Evolutionary conservation across 106 monocot genomes (phyloP).

Genomic region (Dactylorhiza incarnata): DNA sequence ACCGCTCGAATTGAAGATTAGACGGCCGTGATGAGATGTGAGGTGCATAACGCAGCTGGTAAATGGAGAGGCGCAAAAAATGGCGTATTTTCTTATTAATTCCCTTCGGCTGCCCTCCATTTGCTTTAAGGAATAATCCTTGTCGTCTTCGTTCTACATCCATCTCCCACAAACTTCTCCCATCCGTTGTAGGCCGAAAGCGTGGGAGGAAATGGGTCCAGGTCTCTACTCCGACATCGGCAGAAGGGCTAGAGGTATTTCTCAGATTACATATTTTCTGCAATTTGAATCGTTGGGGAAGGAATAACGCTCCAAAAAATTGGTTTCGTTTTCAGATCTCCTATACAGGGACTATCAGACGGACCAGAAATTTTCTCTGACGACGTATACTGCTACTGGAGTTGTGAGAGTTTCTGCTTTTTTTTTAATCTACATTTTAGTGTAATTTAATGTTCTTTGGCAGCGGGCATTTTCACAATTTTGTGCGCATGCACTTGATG

Average conservation of each 20-base stretch:
- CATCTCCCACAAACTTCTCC: not conserved
- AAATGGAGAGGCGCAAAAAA: not conserved
- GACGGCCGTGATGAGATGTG: no score
- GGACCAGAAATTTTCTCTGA: slow-evolving; percentile 63
- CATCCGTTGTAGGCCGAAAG: not conserved
- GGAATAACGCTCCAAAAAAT: not conserved
- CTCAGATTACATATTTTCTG: not conserved
- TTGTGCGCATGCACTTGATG: not conserved
- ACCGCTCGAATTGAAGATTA: no score
- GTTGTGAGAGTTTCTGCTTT: slow-evolving; percentile 45
- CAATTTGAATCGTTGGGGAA: not conserved
- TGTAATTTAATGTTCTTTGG: not conserved
- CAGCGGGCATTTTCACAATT: not conserved
- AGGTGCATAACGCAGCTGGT: no score
- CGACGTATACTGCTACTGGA: slow-evolving; percentile 45
- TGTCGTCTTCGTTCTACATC: not conserved
- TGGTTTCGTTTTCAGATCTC: slow-evolving; percentile 40
- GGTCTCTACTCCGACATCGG: not conserved
- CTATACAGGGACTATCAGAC: slow-evolving; percentile 59
- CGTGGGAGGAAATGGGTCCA: not conserved
- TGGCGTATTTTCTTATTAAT: not conserved
- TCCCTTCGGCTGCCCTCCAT: not conserved
- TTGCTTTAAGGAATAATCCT: not conserved
- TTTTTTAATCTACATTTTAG: not conserved
- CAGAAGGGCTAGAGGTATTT: not conserved